A percentile compares a stretch with the other conserved stretches of the same genome.
Conservation (phyloP, 306 rosid species). For the Cucumis melo region DNA sequence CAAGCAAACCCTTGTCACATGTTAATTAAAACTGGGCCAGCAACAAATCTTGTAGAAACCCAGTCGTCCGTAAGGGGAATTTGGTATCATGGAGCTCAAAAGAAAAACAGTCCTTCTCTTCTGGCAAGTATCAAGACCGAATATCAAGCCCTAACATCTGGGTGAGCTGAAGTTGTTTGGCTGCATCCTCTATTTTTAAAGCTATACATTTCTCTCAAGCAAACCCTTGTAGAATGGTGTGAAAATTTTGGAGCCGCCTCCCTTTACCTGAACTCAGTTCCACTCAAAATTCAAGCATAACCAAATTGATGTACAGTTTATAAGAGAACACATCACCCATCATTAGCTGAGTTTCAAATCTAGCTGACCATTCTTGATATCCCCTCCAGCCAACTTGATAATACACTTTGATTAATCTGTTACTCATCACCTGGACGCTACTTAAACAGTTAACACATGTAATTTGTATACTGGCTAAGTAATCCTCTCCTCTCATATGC, state of each 20-base stretch:
- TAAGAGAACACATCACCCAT: not conserved
- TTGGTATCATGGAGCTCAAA: not conserved
- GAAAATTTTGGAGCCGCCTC: not conserved
- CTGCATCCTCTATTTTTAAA: not conserved
- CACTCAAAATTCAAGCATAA: not conserved
- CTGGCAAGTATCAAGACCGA: not conserved
- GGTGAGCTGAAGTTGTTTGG: not conserved
- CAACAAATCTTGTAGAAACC: no score
- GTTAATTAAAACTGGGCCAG: not conserved
- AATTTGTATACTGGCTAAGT: not conserved
- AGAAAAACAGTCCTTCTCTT: not conserved
- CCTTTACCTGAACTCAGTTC: not conserved
- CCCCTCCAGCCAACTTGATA: not conserved
- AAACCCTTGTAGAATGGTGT: not conserved
- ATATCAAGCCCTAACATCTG: not conserved
- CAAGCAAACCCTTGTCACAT: no score
- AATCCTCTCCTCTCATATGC: not conserved
- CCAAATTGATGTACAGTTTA: not conserved
- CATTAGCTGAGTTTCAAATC: slow-evolving; percentile 34
- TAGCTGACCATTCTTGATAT: not conserved
- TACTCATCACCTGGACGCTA: not conserved
- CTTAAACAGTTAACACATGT: not conserved
- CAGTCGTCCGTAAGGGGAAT: not conserved
- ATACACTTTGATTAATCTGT: not conserved
- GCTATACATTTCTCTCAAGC: not conserved